Conservation (phyloP, 306 rosid species). For the Malus sylvestris region DNA sequence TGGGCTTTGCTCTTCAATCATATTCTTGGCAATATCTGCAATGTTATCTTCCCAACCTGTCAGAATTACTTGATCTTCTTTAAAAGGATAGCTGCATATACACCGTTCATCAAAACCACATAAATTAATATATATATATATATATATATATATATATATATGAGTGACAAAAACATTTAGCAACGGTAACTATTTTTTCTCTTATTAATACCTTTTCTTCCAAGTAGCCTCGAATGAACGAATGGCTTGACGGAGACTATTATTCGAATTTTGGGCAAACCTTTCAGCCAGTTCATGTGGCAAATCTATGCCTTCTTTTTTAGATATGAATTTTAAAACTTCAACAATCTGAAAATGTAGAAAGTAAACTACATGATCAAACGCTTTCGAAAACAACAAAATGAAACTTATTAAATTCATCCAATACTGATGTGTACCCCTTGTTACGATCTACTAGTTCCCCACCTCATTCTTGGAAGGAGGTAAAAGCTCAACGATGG, state of each 20-base stretch:
- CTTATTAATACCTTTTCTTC: constrained; percentile 30
- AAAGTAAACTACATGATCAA: not conserved
- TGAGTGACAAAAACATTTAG: not conserved
- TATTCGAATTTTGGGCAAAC: constrained; percentile 47
- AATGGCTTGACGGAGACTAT: constrained; percentile 69
- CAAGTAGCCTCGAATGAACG: constrained; percentile 83
- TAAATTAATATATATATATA: not conserved
- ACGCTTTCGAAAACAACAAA: not conserved
- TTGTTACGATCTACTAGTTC: not conserved
- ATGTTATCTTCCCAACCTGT: constrained; percentile 86
- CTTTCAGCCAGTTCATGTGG: constrained; percentile 31
- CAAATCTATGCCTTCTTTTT: constrained; percentile 43
- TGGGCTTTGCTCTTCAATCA: constrained; percentile 69
- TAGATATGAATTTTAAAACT: constrained; percentile 52
- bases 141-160: no score
- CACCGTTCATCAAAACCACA: not conserved
- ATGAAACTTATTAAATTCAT: not conserved
- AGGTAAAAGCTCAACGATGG: constrained; percentile 46
- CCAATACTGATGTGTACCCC: not conserved
- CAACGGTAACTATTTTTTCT: not conserved
- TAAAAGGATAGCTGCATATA: constrained; percentile 43
- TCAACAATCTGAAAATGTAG: constrained; percentile 41
- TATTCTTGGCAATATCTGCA: constrained; percentile 51
- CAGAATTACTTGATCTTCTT: constrained; percentile 46
- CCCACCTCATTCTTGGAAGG: constrained; percentile 65